Evolutionary conservation across 2,329 filamentous ascomycete genomes (phyloP), one percentile per base, ranked within the genome.

Genomic region (Cladosporium velox): DNA sequence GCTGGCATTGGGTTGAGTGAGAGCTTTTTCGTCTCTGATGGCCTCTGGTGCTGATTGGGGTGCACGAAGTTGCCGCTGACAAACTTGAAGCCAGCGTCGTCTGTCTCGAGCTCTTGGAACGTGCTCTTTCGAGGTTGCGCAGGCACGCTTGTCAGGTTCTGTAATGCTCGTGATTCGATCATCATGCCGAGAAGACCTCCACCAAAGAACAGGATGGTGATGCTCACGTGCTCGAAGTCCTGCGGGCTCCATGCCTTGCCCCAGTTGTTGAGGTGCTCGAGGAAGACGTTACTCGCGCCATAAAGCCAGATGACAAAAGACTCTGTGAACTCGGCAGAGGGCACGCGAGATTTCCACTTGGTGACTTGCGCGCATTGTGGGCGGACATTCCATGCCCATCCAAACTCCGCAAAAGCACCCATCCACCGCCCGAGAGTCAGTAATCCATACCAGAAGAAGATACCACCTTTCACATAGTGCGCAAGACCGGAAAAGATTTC

Each of bases 311-410:
- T 97, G 70, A 97, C 86, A 65, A 90, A 89, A 38, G 92, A 96
- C 78, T 98, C 94, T 59, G 90, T 87, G 72, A 96, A 97, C 79
- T 98, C 94, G 28, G 91, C 92, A 0, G 91, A 91, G 0, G 91
- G 91, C 34, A 87, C 72, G 55, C 77, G 80, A 47, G 83, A 78
- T 60, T 87, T 87, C 86, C 90, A 90, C 74, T 83, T 86, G 70
- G 86, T 84, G 21, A 87, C 84, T 14, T 87, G 75, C 11, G 82
- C 82, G 66, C 79, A 77, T 5, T 81, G 75, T 10, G 92, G 92
- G 67, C 91, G 90, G 67, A 93, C 79, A 73, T 98, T 98, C 94
- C 94, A 97, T 0, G 93, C 92, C 94, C 94, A 98, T 70, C 94
- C 94, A 65, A 94, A 85, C 67, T 97, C 91, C 66, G 91, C 89